These are phyloP conservation scores for Epichloe festucae DNA, from an alignment of 2,329 filamentous ascomycete genomes.

Conservation along the genomic window DNA sequence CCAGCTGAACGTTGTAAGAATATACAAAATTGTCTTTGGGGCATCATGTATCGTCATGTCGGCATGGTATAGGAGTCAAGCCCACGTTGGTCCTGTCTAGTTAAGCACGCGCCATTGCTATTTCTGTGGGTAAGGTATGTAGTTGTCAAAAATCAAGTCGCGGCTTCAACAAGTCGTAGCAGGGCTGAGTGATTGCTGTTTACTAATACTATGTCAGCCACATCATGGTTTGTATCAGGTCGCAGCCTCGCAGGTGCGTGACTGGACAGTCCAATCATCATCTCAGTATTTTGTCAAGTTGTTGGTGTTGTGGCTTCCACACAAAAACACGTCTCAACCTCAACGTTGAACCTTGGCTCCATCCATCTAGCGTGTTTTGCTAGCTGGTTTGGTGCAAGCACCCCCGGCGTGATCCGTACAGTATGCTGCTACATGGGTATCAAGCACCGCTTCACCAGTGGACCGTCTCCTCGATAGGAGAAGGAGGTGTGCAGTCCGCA, in stretches of 20 bases:
- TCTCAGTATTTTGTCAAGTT: background rate
- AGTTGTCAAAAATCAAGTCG: no score
- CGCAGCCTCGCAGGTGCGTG: no score
- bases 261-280: background rate
- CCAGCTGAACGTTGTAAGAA: no score
- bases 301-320: background rate
- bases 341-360: background rate
- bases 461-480: background rate
- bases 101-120: no score
- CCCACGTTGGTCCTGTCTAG: no score
- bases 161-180: background rate
- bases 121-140: no score
- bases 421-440: background rate
- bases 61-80: no score
- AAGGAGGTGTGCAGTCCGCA: background rate
- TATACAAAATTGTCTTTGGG: no score
- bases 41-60: no score
- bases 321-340: background rate
- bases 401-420: background rate
- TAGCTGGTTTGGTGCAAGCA: background rate
- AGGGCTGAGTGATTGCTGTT: background rate
- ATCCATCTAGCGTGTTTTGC: conserved; percentile 1
- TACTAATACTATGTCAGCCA: background rate
- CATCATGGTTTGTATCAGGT: background rate
- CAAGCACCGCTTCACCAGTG: background rate